Evolutionary conservation across 495 filamentous ascomycete species (phyloP), one percentile per base, ranked within the genome.

Genomic region (Hyaloscypha bicolor): DNA sequence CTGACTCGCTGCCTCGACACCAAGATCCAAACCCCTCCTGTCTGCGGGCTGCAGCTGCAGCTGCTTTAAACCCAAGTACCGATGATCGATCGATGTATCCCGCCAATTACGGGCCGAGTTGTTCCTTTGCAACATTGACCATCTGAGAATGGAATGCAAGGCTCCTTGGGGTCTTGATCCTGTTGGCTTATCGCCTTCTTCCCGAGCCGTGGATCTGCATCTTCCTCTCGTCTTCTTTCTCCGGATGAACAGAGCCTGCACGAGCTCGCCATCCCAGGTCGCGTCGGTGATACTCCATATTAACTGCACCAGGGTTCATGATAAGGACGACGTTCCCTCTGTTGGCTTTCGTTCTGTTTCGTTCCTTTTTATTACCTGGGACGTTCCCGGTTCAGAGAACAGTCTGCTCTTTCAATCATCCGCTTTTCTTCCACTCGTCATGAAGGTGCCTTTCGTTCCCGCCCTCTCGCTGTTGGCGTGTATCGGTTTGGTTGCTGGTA

Each of bases 381-480:
- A 37, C n/a, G 6, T 11, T 60, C 19, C 30, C 9, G 53, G 30
- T 29, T n/a, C 22, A 11, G 53, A 16, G 53, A 56, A 29, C n/a
- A 6, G 30, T 32, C 21, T 1, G 19, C 5, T 53, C 51, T 29
- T 29, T 45, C 45, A 30, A 29, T 21, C 1, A 9, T 58, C 53
- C 9, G 19, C 14, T 25, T 31, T 31, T 30, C 33, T 11, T 21
- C 14, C 22, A 8, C 31, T 35, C 66, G 64, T 22, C 29, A 73
- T 73, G 71, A 73, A 67, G 71, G 14, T 55, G 0, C 64, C 69
- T 16, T 6, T 71, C 29, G 12, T 71, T 19, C 58, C 69, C 52
- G 65, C 71, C 30, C n/a, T 67, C 37, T 56, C 61, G 48, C 35
- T 51, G 30, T 48, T 71, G 19, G 65, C 61, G 4, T 35, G 29